phyloP scores from a whole-genome alignment of 257 asterid species.

The Lithospermum erythrorhizon region DNA sequence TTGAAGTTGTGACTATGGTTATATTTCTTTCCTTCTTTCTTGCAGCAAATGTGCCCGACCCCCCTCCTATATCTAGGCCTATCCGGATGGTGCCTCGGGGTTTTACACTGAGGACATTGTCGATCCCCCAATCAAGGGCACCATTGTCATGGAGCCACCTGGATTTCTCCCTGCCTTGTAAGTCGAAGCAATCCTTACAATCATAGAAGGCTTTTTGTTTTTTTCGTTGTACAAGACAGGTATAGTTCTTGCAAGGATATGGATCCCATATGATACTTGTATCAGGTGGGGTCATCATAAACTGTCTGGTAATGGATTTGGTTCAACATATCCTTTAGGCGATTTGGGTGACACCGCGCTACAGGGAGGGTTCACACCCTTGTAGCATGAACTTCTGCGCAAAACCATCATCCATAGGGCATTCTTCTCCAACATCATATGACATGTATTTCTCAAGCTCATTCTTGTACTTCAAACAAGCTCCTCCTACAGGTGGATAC shows the following conservation, averaged over 20 bases:
- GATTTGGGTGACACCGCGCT: conserved; percentile 44
- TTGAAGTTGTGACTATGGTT: conserved; percentile 39
- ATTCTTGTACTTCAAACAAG: conserved; percentile 39
- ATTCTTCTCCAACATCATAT: conserved; percentile 49
- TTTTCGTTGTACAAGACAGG: conserved; percentile 30
- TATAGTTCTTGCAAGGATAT: conserved; percentile 48
- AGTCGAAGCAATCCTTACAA: conserved; percentile 52
- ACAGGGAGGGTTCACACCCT: conserved; percentile 75
- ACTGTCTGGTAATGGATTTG: conserved; percentile 31
- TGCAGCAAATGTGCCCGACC: conserved; percentile 59
- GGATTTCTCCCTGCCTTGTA: conserved; percentile 34
- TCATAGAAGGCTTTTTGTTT: conserved; percentile 46
- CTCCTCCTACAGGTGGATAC: conserved; percentile 37
- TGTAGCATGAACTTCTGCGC: conserved; percentile 48
- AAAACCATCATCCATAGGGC: conserved; percentile 51
- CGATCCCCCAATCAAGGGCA: conserved; percentile 36
- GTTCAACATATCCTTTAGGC: conserved; percentile 38
- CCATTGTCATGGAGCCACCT: conserved; percentile 37
- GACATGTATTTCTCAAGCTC: conserved; percentile 56
- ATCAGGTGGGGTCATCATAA: conserved; percentile 42
- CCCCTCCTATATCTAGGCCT: conserved; percentile 55
- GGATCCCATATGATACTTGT: conserved; percentile 46
- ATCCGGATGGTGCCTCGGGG: conserved; percentile 28
- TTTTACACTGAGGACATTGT: conserved; percentile 37
- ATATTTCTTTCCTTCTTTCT: conserved; percentile 47